A percentile compares a stretch with the other conserved stretches of the same genome.
These are phyloP conservation scores for Oryza brachyantha DNA, from an alignment of 176 grass and related monocot species.

Conservation along the genomic window DNA sequence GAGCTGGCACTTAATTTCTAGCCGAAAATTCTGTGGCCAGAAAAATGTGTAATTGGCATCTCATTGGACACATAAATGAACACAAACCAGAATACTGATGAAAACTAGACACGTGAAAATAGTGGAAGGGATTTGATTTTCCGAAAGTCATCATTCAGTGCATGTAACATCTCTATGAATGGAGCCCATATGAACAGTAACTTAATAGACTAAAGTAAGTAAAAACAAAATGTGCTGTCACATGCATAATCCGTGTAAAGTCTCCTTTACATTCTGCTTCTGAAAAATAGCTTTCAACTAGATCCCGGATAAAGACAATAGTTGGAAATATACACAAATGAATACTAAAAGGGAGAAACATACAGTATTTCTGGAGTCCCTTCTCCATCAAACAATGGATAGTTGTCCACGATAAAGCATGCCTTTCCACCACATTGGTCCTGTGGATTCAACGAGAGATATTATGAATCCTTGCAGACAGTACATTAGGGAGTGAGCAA, in stretches of 20 bases:
- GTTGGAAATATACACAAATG: neutral
- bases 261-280: neutral
- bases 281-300: neutral
- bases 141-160: neutral
- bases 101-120: neutral
- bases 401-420: slow-evolving; percentile 59
- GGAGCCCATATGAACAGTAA: neutral
- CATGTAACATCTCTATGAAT: neutral
- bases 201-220: neutral
- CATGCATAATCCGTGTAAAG: neutral
- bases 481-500: neutral
- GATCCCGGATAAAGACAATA: neutral
- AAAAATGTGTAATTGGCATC: neutral
- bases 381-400: slow-evolving; percentile 40
- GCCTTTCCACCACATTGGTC: slow-evolving; percentile 57
- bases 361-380: slow-evolving; percentile 60
- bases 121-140: neutral
- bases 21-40: neutral
- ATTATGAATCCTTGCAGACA: neutral
- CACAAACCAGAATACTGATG: neutral
- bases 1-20: slow-evolving; percentile 9
- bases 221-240: neutral
- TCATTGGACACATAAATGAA: neutral
- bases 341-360: neutral
- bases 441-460: slow-evolving; percentile 17